A percentile compares a stretch with the other conserved stretches of the same genome.
Conservation (phyloP, 352 stramenopile species). For the Phytopythium aichiense region DNA sequence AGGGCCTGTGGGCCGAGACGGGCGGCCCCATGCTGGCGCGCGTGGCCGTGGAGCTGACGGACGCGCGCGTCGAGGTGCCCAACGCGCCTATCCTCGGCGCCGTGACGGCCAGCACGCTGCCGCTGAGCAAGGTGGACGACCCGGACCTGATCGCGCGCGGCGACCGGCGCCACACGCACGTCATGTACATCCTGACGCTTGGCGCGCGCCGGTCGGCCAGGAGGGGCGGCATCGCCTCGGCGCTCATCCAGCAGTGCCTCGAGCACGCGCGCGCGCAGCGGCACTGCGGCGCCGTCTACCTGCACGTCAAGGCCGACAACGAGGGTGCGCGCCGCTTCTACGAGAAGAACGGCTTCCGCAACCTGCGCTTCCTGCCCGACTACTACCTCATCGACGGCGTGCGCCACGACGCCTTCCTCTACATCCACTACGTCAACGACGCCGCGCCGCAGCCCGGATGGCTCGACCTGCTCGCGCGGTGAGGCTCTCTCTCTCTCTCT, state of each 20-base stretch:
- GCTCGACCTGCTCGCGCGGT: slow-evolving; percentile 67
- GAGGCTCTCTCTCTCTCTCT: background rate
- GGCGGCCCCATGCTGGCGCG: slow-evolving; percentile 87
- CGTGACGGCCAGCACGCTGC: slow-evolving; percentile 88
- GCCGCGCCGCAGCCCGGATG: slow-evolving; percentile 51
- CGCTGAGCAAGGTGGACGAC: slow-evolving; percentile 66
- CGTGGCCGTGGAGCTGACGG: slow-evolving; percentile 62
- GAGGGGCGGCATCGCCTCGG: slow-evolving; percentile 87
- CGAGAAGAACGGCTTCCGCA: slow-evolving; percentile 94
- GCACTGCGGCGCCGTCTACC: slow-evolving; percentile 90
- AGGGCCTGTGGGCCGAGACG: slow-evolving; percentile 84
- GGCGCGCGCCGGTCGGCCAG: slow-evolving; percentile 84
- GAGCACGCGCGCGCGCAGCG: slow-evolving; percentile 71
- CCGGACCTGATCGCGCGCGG: slow-evolving; percentile 46
- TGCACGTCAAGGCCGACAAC: slow-evolving; percentile 98
- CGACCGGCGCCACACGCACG: slow-evolving; percentile 61
- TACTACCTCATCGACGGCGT: slow-evolving; percentile 87
- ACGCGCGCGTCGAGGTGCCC: slow-evolving; percentile 9
- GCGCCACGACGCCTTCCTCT: slow-evolving; percentile 79
- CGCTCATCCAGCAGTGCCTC: slow-evolving; percentile 88
- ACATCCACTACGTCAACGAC: slow-evolving; percentile 84
- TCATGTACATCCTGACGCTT: slow-evolving; percentile 98
- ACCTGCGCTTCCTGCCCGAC: slow-evolving; percentile 90
- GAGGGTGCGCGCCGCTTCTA: slow-evolving; percentile 93
- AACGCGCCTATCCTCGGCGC: slow-evolving; percentile 73